Evolutionary conservation across 805 yeast genomes (phyloP), one percentile per base, ranked within the genome.

Genomic region (Candida schatavii): DNA sequence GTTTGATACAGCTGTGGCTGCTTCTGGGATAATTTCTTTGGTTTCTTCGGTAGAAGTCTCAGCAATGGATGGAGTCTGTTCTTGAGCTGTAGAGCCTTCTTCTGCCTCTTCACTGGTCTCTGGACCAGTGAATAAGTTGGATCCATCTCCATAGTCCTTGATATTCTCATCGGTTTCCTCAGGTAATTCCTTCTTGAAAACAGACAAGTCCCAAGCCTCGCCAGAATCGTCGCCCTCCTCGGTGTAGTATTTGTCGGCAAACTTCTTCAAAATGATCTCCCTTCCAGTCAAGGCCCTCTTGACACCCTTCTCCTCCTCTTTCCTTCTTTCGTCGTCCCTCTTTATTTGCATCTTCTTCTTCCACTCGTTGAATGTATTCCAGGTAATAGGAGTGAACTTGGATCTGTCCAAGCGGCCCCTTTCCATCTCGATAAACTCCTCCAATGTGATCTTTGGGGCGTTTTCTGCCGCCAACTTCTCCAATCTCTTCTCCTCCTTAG

Each of bases 381-480:
- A 68, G 1, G 95, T 90, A 47, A 95, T 88, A 25, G 97, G 97
- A 1, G 97, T 91, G 57, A 85, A 72, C 37, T 76, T 77, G 11
- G 74, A 75, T 61, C 73, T 75, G 55, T 95, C 95, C 58, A 93
- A 72, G 61, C 81, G 82, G 47, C 80, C 84, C 68, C 97, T 83
- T 67, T 90, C 99, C 44, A 91, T 81, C 61, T 95, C 99, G 50
- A 93, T 78, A 61, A 93, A 93, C 47, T 95, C 99, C 66, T 93
- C 99, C 56, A 93, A 73, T 0, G 98, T 88, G 56, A 95, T 86
- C 72, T 85, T 84, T 41, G 96, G 96, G 56, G 86, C 88, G 42
- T 78, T 72, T 41, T 88, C 96, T 19, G 80, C 75, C 5, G 95
- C 96, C 62, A 84, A 74, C 56, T 82, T 84, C 65, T 93, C 99